phyloP scores from a whole-genome alignment of 73 alveolate species.

The Breviolum minutum region DNA sequence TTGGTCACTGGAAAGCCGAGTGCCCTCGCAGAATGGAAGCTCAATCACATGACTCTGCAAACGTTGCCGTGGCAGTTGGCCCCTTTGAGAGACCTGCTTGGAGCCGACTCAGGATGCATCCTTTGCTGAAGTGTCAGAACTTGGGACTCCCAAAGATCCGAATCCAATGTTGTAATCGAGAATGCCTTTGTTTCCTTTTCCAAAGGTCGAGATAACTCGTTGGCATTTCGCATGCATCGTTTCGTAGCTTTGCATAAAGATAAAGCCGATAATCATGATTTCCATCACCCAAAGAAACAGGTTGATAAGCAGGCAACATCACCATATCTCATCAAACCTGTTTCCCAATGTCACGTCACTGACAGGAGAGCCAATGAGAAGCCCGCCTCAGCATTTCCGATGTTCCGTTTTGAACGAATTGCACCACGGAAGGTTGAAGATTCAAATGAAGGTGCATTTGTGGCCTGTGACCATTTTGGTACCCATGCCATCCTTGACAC shows the following conservation, averaged over 20 bases:
- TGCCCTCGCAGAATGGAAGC: background rate
- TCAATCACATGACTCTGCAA: background rate
- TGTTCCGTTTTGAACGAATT: background rate
- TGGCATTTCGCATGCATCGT: no score
- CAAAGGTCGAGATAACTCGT: no score
- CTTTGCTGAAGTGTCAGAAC: background rate
- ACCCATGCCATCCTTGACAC: conserved; percentile 19
- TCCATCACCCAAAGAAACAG: no score
- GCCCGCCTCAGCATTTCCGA: no score
- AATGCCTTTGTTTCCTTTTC: no score
- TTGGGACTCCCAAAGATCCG: no score
- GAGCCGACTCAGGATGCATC: background rate
- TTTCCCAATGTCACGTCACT: background rate
- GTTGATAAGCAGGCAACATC: no score
- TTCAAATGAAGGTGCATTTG: background rate
- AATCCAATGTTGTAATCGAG: no score
- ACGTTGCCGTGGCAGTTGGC: background rate
- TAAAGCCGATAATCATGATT: no score
- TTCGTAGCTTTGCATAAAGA: no score
- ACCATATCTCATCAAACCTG: no score
- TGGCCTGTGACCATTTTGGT: background rate
- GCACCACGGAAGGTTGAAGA: background rate
- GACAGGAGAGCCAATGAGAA: no score
- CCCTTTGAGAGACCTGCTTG: background rate
- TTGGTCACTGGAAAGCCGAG: conserved; percentile 44